Evolutionary conservation across 2,329 filamentous ascomycete genomes (phyloP), one percentile per base, ranked within the genome.

Genomic region (Sclerotinia sclerotiorum): DNA sequence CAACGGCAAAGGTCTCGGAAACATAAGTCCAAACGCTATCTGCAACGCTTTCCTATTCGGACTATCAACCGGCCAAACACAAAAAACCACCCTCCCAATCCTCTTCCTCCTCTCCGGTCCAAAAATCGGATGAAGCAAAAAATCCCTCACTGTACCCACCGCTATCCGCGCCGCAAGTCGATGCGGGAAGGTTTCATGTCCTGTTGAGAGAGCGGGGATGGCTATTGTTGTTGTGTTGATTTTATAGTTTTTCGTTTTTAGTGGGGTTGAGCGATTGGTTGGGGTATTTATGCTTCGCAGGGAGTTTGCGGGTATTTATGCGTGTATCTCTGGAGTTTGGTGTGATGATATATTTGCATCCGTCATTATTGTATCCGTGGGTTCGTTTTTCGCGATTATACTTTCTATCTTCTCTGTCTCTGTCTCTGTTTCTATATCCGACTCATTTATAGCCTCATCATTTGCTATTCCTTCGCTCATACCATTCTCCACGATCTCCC

Each of bases 61-160:
- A 5, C 58, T 61, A 61, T 61, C 57, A 24, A 49, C 27, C 2
- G 42, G 42, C 57, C 57, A 61, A 1, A 61, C 57, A 35, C 57
- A 61, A 35, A 61, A 61, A 0, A 61, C 57, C 2, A 61, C 57
- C 44, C 21, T 61, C 27, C 27, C 8, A n/a, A 61, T 32, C 19
- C 11, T 15, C 6, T 24, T 61, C 5, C 27, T 15, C 21, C 57
- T 5, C 13, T 1, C 1, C 1, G n/a, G 27, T 1, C 57, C 57
- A 24, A 61, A 61, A 15, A 61, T 11, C 1, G 57, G 42, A 49
- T 61, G 57, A 3, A 19, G 27, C 2, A 61, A 2, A 1, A 61
- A 61, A 24, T 48, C 44, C 2, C 27, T 15, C 27, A 61, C 57
- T 1, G 57, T 61, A 1, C 27, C 44, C 2, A 61, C 44, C 2